Percentiles rank a stretch among this genome's conserved stretches.
phyloP scores from a whole-genome alignment of 306 rosid genomes.

The Fragaria nilgerrensis region DNA sequence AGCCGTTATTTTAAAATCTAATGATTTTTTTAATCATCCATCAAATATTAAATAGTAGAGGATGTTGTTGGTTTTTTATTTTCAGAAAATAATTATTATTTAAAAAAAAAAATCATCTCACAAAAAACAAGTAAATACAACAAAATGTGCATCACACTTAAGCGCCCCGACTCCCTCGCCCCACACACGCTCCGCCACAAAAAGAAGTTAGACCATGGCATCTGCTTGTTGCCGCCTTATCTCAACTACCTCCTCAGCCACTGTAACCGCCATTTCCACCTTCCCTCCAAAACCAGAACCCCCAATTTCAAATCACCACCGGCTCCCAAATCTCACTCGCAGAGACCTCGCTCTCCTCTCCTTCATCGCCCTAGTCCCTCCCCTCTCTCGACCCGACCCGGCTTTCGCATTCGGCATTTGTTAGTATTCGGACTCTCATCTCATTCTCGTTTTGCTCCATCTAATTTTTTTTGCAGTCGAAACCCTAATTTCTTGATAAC shows the following conservation, averaged over 20 bases:
- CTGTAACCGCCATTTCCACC: constrained; percentile 33
- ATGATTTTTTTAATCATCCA: no score
- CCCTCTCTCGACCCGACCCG: constrained; percentile 37
- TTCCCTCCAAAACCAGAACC: constrained; percentile 59
- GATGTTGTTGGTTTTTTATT: no score
- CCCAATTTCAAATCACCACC: constrained; percentile 36
- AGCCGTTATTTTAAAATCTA: no score
- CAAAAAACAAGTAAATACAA: no score
- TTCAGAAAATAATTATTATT: no score
- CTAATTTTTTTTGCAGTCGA: neutral
- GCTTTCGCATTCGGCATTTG: constrained; percentile 73
- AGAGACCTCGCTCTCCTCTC: constrained; percentile 56
- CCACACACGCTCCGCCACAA: neutral
- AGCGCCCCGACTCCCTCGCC: no score
- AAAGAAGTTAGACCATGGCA: constrained; percentile 25
- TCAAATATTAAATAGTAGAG: no score
- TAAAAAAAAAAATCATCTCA: no score
- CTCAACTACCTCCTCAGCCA: constrained; percentile 25
- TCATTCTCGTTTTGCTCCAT: constrained; percentile 2
- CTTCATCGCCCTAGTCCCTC: constrained; percentile 39
- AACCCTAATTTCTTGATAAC: constrained; percentile 35
- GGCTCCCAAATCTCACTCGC: constrained; percentile 32
- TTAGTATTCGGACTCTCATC: constrained; percentile 23
- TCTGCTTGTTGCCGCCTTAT: constrained; percentile 34
- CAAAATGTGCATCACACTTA: neutral